Evolutionary conservation across 2,329 filamentous ascomycete species (phyloP).

Genomic region (Eutypa lata): DNA sequence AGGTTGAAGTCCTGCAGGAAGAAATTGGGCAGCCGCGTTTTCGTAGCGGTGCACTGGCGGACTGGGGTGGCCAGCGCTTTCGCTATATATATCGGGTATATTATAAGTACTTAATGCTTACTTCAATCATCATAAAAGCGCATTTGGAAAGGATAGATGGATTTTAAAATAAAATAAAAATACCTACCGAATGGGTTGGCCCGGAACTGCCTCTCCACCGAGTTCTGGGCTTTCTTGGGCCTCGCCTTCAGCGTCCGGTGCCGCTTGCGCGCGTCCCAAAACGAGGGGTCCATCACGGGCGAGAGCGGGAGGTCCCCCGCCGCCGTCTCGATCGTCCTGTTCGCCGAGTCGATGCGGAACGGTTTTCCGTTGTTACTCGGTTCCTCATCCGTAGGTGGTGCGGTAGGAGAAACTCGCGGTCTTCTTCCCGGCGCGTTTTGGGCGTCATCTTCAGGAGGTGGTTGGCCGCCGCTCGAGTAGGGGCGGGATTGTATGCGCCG

Average conservation of each 20-base stretch:
- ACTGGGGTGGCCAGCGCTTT: slow-evolving; percentile 59
- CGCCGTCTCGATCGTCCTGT: slow-evolving; percentile 43
- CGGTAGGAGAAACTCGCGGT: slow-evolving; percentile 1
- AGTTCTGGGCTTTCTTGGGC: slow-evolving; percentile 29
- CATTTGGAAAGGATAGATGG: too few relatives aligned
- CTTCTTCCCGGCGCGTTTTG: too few relatives aligned
- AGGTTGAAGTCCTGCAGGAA: slow-evolving; percentile 63
- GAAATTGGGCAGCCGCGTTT: slow-evolving; percentile 49
- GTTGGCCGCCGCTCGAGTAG: background rate
- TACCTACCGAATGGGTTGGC: slow-evolving; percentile 64
- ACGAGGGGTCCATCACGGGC: slow-evolving; percentile 51
- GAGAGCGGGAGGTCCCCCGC: slow-evolving; percentile 50
- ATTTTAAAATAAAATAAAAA: too few relatives aligned
- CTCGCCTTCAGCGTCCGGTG: slow-evolving; percentile 38
- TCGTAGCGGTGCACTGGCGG: slow-evolving; percentile 53
- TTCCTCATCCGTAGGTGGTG: background rate
- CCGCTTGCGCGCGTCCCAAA: slow-evolving; percentile 41
- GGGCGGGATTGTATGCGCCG: slow-evolving; percentile 4
- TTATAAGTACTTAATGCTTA: too few relatives aligned
- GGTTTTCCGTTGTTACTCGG: slow-evolving; percentile 22
- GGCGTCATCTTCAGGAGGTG: too few relatives aligned
- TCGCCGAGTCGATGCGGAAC: slow-evolving; percentile 34
- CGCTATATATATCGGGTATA: too few relatives aligned
- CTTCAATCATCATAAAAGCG: too few relatives aligned
- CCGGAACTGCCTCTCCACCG: slow-evolving; percentile 56